phyloP scores from a whole-genome alignment of 805 yeast genomes.

The Cyberlindnera petersonii region DNA sequence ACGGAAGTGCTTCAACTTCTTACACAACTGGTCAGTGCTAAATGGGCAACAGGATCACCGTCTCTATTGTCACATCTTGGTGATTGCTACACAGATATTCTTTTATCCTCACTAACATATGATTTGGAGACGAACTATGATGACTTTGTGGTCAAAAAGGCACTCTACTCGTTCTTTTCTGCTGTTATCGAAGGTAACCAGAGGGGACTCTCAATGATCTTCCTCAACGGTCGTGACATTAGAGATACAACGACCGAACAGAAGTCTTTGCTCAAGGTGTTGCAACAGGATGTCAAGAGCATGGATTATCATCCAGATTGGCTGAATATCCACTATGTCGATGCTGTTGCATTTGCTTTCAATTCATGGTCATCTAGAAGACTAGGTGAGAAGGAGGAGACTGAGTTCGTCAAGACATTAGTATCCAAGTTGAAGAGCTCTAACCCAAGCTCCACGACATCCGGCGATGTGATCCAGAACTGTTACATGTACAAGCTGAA shows the following conservation, averaged over 20 bases:
- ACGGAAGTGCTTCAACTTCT: slow-evolving; percentile 50
- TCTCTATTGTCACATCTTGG: slow-evolving; percentile 82
- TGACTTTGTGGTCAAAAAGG: slow-evolving; percentile 47
- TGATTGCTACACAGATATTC: slow-evolving; percentile 50
- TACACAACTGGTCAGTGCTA: slow-evolving; percentile 51
- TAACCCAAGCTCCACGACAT: slow-evolving; percentile 8
- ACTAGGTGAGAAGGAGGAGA: slow-evolving; percentile 36
- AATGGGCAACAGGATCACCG: slow-evolving; percentile 61
- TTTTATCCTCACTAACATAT: slow-evolving; percentile 54
- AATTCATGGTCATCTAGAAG: slow-evolving; percentile 73
- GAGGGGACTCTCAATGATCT: slow-evolving; percentile 70
- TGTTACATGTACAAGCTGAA: slow-evolving; percentile 56
- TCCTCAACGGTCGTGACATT: slow-evolving; percentile 51
- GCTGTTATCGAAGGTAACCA: slow-evolving; percentile 68
- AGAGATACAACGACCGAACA: slow-evolving; percentile 18
- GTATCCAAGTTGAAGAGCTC: slow-evolving; percentile 30
- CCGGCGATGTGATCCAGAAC: slow-evolving; percentile 29
- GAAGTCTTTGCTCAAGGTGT: slow-evolving; percentile 47
- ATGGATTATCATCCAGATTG: slow-evolving; percentile 54
- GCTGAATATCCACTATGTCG: slow-evolving; percentile 64
- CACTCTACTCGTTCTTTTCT: slow-evolving; percentile 60
- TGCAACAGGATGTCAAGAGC: slow-evolving; percentile 52
- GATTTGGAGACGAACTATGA: slow-evolving; percentile 59
- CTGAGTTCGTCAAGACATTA: slow-evolving; percentile 31
- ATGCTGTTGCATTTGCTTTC: slow-evolving; percentile 68